These are phyloP conservation scores for Glutinoglossum americanum DNA, from an alignment of 495 filamentous ascomycete species.

Conservation along the genomic window DNA sequence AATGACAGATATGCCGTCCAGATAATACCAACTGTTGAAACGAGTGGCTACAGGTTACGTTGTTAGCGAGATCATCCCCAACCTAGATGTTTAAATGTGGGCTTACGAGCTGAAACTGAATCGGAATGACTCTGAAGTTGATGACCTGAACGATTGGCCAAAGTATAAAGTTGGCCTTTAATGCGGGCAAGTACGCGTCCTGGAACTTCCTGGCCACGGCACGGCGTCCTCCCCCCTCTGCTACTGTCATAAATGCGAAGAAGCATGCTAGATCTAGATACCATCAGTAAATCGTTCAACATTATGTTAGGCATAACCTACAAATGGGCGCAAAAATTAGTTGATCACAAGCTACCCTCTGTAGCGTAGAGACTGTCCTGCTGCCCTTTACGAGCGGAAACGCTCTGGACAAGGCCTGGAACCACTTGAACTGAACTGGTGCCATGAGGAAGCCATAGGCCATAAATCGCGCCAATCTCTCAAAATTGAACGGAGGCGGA, in stretches of 20 bases:
- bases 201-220: slow-evolving; percentile 69
- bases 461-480: slow-evolving; percentile 83
- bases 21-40: slow-evolving; percentile 86
- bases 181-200: slow-evolving; percentile 77
- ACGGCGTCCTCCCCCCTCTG: slow-evolving; percentile 74
- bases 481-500: slow-evolving; percentile 84
- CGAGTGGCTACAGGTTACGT: slow-evolving; percentile 51
- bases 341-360: slow-evolving; percentile 84
- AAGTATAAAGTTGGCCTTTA: slow-evolving; percentile 90
- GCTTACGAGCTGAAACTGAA: slow-evolving; percentile 93
- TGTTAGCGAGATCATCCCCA: background rate
- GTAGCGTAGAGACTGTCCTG: slow-evolving; percentile 56
- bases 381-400: slow-evolving; percentile 70
- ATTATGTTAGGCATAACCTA: slow-evolving; percentile 16
- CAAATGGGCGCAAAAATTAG: slow-evolving; percentile 86
- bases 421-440: slow-evolving; percentile 94
- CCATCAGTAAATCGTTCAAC: slow-evolving; percentile 5
- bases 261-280: slow-evolving; percentile 53
- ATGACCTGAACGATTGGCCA: slow-evolving; percentile 95
- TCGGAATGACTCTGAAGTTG: slow-evolving; percentile 86
- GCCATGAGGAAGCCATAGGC: slow-evolving; percentile 91
- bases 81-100: background rate
- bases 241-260: slow-evolving; percentile 91
- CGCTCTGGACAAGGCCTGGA: slow-evolving; percentile 55
- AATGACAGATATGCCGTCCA: slow-evolving; percentile 98